Evolutionary conservation across 2,329 filamentous ascomycete species (phyloP), one percentile per base, ranked within the genome.

Genomic region (Domatiomyces catenatus): DNA sequence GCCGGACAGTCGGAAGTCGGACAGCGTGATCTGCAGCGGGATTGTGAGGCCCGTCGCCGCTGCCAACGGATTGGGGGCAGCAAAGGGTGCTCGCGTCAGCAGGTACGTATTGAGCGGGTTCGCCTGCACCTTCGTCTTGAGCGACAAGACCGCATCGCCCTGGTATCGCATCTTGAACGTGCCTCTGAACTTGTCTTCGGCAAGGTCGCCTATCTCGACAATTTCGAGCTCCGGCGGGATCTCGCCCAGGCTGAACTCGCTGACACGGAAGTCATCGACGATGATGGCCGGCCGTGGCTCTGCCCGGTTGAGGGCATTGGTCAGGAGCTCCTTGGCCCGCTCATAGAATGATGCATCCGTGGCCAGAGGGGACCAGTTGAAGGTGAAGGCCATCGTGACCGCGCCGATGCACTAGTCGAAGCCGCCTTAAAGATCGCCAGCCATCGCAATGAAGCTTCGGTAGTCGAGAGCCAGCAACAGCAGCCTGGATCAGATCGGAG

Each of bases 161-260:
- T 85, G 81, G 67, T 98, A 98, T 66, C 84, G 90, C 90, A 98
- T 96, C 69, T 96, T 96, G 76, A 98, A 98, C 60, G 98, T 96
- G 64, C 92, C 92, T 52, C 92, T 79, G 67, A 98, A 98, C 49
- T 90, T 77, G 72, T 98, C 92, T 70, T 96, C 92, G 49, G 92
- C 92, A 65, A 98, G 74, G 68, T 98, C 92, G 52, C 92, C 92
- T 67, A 98, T 94, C 73, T 98, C 92, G 58, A 98, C 71, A 57
- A 98, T 96, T 70, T 98, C 92, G 62, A 98, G 72, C 64, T 96
- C 87, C 8, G 92, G 92, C 46, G 92, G 90, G 47, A 93, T 86
- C 54, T 86, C 89, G 64, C 92, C 92, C 55, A 98, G 77, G 69
- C 98, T 98, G 67, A 98, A 78, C 71, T 98, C 92, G 68, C 87